Evolutionary conservation across 73 alveolate genomes (phyloP).

Genomic region (Stentor coeruleus): DNA sequence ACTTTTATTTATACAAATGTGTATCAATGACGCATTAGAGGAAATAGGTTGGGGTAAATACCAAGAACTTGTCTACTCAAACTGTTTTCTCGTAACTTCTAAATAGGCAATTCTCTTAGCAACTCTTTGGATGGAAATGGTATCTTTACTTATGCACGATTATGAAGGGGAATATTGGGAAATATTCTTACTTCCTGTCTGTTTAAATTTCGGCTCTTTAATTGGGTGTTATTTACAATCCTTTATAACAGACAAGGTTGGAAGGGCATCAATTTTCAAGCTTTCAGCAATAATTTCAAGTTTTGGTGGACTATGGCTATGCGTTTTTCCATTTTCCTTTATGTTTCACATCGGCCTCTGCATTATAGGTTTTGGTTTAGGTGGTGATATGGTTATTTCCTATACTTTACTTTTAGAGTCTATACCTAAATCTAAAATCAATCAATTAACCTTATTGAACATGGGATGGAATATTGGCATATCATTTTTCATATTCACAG

Average conservation of each 20-base stretch:
- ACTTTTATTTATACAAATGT: too few species aligned
- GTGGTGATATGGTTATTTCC: slow-evolving; percentile 6
- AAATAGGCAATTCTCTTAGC: neutral
- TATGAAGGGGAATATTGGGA: neutral
- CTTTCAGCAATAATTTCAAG: neutral
- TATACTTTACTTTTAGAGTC: neutral
- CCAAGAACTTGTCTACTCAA: slow-evolving; percentile 2
- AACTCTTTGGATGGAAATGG: slow-evolving; percentile 9
- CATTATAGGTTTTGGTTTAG: slow-evolving; percentile 5
- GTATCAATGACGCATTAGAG: neutral
- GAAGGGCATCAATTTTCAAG: neutral
- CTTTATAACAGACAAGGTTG: neutral
- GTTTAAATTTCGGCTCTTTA: slow-evolving; percentile 2
- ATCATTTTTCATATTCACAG: neutral
- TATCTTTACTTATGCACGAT: neutral
- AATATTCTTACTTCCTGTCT: slow-evolving; percentile 10
- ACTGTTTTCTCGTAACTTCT: neutral
- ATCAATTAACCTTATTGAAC: neutral
- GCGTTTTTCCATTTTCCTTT: slow-evolving; percentile 8
- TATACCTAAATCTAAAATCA: neutral
- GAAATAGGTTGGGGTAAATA: slow-evolving; percentile 23
- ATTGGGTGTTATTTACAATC: slow-evolving; percentile 4
- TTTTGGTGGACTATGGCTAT: neutral
- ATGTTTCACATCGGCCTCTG: neutral
- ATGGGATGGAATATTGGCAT: neutral